These are phyloP conservation scores for Asterophora parasitica DNA, from an alignment of 768 basidiomycete genomes.

Conservation along the genomic window DNA sequence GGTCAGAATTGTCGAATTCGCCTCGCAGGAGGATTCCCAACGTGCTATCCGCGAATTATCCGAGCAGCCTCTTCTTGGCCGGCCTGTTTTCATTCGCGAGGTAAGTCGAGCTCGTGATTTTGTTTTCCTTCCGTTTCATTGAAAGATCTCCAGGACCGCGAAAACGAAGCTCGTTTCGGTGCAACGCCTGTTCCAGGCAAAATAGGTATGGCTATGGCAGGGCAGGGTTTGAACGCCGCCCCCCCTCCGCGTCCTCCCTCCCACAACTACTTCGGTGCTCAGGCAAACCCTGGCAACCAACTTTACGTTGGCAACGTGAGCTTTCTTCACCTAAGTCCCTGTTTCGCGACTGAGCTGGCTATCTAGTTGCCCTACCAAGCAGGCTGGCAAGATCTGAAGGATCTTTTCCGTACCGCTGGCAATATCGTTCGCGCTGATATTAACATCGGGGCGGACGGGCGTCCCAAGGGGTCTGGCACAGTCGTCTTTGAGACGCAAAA, in stretches of 20 bases:
- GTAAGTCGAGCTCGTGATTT: slow-evolving; percentile 33
- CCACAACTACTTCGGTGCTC: slow-evolving; percentile 65
- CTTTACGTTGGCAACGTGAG: slow-evolving; percentile 89
- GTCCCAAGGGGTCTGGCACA: slow-evolving; percentile 95
- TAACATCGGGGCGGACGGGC: slow-evolving; percentile 87
- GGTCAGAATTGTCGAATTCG: slow-evolving; percentile 90
- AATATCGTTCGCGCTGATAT: slow-evolving; percentile 96
- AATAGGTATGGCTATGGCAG: slow-evolving; percentile 94
- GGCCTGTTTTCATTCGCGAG: slow-evolving; percentile 96
- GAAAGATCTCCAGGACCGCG: slow-evolving; percentile 69
- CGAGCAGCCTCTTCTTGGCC: slow-evolving; percentile 85
- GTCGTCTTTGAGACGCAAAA: slow-evolving; percentile 91
- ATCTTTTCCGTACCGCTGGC: slow-evolving; percentile 92
- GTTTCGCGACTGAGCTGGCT: slow-evolving; percentile 2
- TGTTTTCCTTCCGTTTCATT: not conserved
- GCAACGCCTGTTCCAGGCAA: slow-evolving; percentile 94
- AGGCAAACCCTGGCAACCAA: slow-evolving; percentile 78
- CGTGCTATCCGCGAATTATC: slow-evolving; percentile 87
- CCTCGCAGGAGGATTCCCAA: slow-evolving; percentile 83
- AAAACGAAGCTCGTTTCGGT: slow-evolving; percentile 93
- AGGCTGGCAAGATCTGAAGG: slow-evolving; percentile 99
- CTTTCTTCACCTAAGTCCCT: not conserved
- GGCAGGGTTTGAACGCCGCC: slow-evolving; percentile 74
- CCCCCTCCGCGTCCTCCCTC: slow-evolving; percentile 82
- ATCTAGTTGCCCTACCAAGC: slow-evolving; percentile 90